Evolutionary conservation across 768 basidiomycete genomes (phyloP).

Genomic region (Rhizopogon sp.): DNA sequence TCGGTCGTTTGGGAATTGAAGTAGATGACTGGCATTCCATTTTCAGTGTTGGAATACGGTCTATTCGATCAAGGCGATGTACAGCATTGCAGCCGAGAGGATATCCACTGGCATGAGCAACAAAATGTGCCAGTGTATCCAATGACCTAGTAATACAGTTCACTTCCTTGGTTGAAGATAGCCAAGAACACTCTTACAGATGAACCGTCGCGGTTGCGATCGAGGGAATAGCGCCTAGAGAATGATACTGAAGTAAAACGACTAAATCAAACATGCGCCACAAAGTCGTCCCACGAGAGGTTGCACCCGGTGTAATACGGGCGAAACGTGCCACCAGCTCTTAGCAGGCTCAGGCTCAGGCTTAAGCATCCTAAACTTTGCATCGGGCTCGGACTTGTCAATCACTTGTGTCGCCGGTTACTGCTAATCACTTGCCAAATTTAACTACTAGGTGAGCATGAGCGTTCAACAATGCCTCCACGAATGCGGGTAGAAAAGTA

Average conservation of each 20-base stretch:
- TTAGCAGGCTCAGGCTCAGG: neutral
- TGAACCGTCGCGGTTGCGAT: neutral
- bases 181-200: constrained; percentile 2
- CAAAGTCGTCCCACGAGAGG: no score
- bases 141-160: constrained; percentile 3
- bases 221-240: neutral
- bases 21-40: constrained; percentile 11
- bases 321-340: no score
- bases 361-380: neutral
- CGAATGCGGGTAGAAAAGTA: neutral
- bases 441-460: neutral
- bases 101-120: constrained; percentile 12
- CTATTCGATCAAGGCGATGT: neutral
- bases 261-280: neutral
- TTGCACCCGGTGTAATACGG: no score
- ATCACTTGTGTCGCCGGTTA: no score
- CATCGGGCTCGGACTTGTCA: no score
- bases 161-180: neutral
- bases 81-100: constrained; percentile 12
- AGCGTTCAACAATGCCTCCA: neutral
- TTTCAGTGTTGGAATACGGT: neutral
- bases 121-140: constrained; percentile 7
- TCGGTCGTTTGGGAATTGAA: constrained; percentile 12
- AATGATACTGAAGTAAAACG: neutral
- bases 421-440: neutral